phyloP scores from a whole-genome alignment of 768 basidiomycete genomes.

The Rhodotorula graminis region DNA sequence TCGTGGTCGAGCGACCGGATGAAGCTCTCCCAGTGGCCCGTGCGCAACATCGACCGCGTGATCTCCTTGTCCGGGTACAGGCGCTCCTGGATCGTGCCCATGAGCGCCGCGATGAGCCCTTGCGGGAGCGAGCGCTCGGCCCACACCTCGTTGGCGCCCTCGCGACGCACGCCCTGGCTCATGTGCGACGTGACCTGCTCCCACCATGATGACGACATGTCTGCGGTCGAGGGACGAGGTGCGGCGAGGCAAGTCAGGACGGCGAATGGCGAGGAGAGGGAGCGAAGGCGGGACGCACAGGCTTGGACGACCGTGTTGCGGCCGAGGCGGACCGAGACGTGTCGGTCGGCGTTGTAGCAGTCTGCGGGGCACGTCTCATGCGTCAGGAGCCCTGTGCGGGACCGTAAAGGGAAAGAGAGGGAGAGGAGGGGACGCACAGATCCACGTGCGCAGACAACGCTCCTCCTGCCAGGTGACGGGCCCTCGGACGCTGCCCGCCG shows the following conservation, averaged over 20 bases:
- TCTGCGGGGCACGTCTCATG: background rate
- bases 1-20: slow-evolving; percentile 35
- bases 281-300: background rate
- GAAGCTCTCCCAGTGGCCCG: slow-evolving; percentile 35
- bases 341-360: slow-evolving; percentile 38
- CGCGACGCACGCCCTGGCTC: slow-evolving; percentile 11
- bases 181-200: slow-evolving; percentile 31
- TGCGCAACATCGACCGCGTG: slow-evolving; percentile 23
- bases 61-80: slow-evolving; percentile 38
- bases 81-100: slow-evolving; percentile 37
- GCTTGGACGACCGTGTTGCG: slow-evolving; percentile 34
- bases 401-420: background rate
- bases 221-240: background rate
- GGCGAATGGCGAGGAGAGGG: background rate
- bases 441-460: slow-evolving; percentile 24
- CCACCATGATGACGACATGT: slow-evolving; percentile 38
- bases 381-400: background rate
- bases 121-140: slow-evolving; percentile 29
- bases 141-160: slow-evolving; percentile 25
- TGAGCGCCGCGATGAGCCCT: slow-evolving; percentile 32
- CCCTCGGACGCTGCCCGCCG: background rate
- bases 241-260: too few species aligned
- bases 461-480: slow-evolving; percentile 15
- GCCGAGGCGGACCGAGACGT: slow-evolving; percentile 29
- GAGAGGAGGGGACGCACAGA: slow-evolving; percentile 12